Evolutionary conservation across 495 filamentous ascomycete genomes (phyloP).

Genomic region (Aspergillus cavernicola): DNA sequence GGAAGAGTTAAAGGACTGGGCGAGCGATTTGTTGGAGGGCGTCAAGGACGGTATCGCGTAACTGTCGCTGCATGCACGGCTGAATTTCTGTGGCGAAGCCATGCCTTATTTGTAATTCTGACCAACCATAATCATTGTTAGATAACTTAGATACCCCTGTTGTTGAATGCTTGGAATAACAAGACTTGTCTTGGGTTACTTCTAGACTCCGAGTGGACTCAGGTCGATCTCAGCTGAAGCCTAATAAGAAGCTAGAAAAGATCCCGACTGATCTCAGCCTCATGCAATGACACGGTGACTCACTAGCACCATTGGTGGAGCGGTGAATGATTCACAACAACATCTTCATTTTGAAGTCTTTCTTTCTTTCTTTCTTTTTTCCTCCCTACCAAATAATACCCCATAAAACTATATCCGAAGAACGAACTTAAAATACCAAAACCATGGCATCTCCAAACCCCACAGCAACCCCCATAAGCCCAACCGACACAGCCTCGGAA

Average conservation of each 20-base stretch:
- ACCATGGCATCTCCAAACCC: constrained; percentile 4
- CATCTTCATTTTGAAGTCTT: too few relatives aligned
- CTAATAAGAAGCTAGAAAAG: neutral
- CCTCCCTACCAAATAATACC: too few relatives aligned
- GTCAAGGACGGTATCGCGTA: constrained; percentile 33
- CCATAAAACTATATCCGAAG: too few relatives aligned
- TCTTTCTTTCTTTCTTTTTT: too few relatives aligned
- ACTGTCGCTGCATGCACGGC: neutral
- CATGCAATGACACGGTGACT: neutral
- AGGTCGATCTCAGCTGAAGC: constrained; percentile 1
- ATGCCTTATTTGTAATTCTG: neutral
- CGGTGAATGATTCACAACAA: neutral
- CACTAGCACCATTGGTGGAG: neutral
- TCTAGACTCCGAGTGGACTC: too few relatives aligned
- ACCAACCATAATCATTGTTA: neutral
- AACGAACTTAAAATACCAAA: too few relatives aligned
- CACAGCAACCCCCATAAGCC: constrained; percentile 15
- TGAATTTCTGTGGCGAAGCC: neutral
- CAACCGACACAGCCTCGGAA: constrained; percentile 27
- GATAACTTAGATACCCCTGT: constrained; percentile 8
- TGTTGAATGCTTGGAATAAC: neutral
- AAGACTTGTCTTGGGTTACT: neutral
- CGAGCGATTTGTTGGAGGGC: constrained; percentile 29
- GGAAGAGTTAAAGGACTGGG: constrained; percentile 38
- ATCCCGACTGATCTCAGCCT: neutral